These are phyloP conservation scores for Diaporthe australafricana DNA, from an alignment of 2,329 filamentous ascomycete species.

Conservation along the genomic window DNA sequence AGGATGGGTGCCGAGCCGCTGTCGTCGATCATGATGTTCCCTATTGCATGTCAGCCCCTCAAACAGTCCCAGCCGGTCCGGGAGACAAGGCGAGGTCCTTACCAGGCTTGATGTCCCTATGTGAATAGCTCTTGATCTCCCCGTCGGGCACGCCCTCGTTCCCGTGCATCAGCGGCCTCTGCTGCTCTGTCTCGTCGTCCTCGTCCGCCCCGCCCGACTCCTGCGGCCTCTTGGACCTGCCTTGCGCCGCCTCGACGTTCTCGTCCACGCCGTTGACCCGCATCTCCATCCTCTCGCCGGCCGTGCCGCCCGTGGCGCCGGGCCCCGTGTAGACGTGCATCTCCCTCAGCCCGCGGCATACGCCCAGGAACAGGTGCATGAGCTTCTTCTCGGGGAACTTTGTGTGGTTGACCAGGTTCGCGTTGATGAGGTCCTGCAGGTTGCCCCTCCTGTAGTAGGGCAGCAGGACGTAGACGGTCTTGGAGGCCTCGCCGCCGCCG, in stretches of 20 bases:
- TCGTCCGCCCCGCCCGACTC: slow-evolving; percentile 63
- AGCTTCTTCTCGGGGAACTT: slow-evolving; percentile 88
- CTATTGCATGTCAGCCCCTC: slow-evolving; percentile 48
- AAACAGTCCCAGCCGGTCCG: too few species aligned
- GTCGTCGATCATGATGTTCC: slow-evolving; percentile 99
- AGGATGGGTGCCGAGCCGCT: slow-evolving; percentile 89
- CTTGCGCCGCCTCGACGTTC: slow-evolving; percentile 49
- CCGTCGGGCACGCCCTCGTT: slow-evolving; percentile 79
- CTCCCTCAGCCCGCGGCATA: slow-evolving; percentile 85
- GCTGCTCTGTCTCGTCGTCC: slow-evolving; percentile 79
- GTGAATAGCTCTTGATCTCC: slow-evolving; percentile 83
- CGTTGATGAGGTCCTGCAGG: slow-evolving; percentile 97
- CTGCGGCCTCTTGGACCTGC: slow-evolving; percentile 54
- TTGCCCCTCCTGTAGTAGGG: slow-evolving; percentile 97
- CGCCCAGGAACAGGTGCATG: slow-evolving; percentile 91
- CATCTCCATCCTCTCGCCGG: slow-evolving; percentile 65
- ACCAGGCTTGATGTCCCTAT: slow-evolving; percentile 98
- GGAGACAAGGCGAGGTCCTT: slow-evolving; percentile 44
- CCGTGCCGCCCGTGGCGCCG: slow-evolving; percentile 28
- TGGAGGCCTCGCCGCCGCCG: slow-evolving; percentile 71
- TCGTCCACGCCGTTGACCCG: slow-evolving; percentile 53
- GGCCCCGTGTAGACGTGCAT: slow-evolving; percentile 89
- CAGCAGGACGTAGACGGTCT: slow-evolving; percentile 96
- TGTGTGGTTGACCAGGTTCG: slow-evolving; percentile 95
- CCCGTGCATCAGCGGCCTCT: slow-evolving; percentile 84